These are phyloP conservation scores for Colletotrichum viniferum DNA, from an alignment of 2,329 filamentous ascomycete genomes.

Conservation along the genomic window DNA sequence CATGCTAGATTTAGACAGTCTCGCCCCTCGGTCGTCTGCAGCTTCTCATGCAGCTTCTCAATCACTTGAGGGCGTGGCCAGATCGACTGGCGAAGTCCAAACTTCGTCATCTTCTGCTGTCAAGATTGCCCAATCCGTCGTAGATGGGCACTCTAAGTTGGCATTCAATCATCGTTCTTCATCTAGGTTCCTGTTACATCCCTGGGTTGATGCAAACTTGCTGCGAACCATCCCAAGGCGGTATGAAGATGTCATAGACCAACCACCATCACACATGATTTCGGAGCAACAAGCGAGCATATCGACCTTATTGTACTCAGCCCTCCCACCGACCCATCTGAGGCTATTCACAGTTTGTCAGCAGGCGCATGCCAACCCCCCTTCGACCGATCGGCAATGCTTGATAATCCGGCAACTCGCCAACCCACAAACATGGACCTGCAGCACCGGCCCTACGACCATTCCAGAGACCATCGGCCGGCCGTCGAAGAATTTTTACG, in stretches of 20 bases:
- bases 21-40: neutral
- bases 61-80: too few relatives aligned
- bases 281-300: too few relatives aligned
- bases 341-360: neutral
- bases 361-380: neutral
- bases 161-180: neutral
- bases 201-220: neutral
- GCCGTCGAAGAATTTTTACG: neutral
- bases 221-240: neutral
- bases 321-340: neutral
- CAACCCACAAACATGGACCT: neutral
- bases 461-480: neutral
- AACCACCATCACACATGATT: too few relatives aligned
- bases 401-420: neutral
- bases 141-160: neutral
- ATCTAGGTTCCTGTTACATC: too few relatives aligned
- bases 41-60: too few relatives aligned
- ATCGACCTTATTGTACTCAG: too few relatives aligned
- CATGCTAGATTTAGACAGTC: too few relatives aligned
- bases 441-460: neutral
- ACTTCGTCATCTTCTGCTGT: too few relatives aligned
- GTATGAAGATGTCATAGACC: too few relatives aligned
- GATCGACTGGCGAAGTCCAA: too few relatives aligned
- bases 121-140: too few relatives aligned
- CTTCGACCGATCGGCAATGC: neutral